These are phyloP conservation scores for Colletotrichum sp. DNA, from an alignment of 2,329 filamentous ascomycete genomes.

Conservation along the genomic window DNA sequence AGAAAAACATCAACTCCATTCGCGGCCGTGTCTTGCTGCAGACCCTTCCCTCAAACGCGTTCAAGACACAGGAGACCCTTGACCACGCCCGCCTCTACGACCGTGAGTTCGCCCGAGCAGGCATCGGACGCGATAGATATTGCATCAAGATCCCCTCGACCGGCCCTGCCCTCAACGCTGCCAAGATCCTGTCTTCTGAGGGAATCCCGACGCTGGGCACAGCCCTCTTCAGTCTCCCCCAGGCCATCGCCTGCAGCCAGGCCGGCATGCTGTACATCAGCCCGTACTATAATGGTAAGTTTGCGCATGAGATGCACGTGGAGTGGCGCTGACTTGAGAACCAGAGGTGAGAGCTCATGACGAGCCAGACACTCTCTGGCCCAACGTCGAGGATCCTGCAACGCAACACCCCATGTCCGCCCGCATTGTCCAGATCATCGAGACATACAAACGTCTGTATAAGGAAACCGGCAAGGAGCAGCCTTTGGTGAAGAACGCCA, in stretches of 20 bases:
- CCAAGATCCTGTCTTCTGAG: constrained; percentile 44
- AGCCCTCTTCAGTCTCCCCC: constrained; percentile 49
- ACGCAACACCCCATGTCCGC: constrained; percentile 51
- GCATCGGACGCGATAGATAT: constrained; percentile 49
- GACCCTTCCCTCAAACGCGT: constrained; percentile 50
- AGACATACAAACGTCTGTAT: constrained; percentile 50
- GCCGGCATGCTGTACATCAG: constrained; percentile 53
- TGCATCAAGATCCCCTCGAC: constrained; percentile 59
- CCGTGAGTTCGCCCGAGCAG: constrained; percentile 47
- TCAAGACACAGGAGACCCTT: constrained; percentile 48
- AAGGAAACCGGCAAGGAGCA: constrained; percentile 52
- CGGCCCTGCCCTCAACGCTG: constrained; percentile 50
- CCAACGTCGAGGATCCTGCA: constrained; percentile 50
- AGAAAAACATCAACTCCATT: constrained; percentile 50
- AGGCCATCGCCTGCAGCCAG: constrained; percentile 55
- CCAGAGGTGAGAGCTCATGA: constrained; percentile 48
- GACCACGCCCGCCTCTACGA: constrained; percentile 52
- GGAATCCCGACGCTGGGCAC: constrained; percentile 54
- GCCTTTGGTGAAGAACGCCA: constrained; percentile 52
- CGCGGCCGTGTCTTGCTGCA: constrained; percentile 55
- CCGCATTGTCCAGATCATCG: constrained; percentile 52
- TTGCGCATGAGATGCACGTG: neutral
- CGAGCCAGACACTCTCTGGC: constrained; percentile 46
- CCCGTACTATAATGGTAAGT: constrained; percentile 52
- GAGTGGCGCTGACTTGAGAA: neutral